Evolutionary conservation across 306 rosid genomes (phyloP).

Genomic region (Lablab purpureus): DNA sequence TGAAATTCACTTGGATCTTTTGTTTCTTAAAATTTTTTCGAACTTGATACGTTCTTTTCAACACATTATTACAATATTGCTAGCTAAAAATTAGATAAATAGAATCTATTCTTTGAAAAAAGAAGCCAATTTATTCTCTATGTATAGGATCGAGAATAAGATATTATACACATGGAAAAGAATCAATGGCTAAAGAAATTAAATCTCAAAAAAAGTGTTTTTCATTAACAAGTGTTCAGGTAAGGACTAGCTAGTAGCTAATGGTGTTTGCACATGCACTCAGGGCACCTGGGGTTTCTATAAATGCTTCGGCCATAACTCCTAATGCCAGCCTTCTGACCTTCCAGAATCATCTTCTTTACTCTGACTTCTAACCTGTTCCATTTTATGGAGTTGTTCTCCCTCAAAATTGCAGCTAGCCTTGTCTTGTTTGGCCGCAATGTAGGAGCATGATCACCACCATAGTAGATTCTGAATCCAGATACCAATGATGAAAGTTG

Average conservation of each 20-base stretch:
- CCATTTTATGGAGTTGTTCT: conserved; percentile 77
- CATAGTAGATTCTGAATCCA: conserved; percentile 87
- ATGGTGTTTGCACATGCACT: conserved; percentile 84
- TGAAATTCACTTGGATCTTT: not conserved
- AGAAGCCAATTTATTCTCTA: not conserved
- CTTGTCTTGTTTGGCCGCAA: conserved; percentile 92
- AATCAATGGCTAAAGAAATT: conserved; percentile 18
- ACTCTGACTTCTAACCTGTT: conserved; percentile 69
- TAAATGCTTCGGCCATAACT: conserved; percentile 84
- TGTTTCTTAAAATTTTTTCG: not conserved
- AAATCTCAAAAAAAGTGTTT: not conserved
- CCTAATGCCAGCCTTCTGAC: conserved; percentile 66
- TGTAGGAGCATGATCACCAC: conserved; percentile 72
- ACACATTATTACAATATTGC: not conserved
- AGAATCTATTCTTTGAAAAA: not conserved
- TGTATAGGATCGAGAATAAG: conserved; percentile 1
- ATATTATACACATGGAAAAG: not conserved
- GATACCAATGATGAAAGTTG: conserved; percentile 96
- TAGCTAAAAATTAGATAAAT: not conserved
- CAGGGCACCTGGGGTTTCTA: conserved; percentile 74
- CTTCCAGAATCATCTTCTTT: conserved; percentile 91
- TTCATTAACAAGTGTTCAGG: conserved; percentile 1
- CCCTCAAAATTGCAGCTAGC: conserved; percentile 75
- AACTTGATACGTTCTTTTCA: not conserved
- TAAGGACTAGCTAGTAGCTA: conserved; percentile 28